Evolutionary conservation across 2,329 filamentous ascomycete species (phyloP), one percentile per base, ranked within the genome.

Genomic region (Fusarium foetens): DNA sequence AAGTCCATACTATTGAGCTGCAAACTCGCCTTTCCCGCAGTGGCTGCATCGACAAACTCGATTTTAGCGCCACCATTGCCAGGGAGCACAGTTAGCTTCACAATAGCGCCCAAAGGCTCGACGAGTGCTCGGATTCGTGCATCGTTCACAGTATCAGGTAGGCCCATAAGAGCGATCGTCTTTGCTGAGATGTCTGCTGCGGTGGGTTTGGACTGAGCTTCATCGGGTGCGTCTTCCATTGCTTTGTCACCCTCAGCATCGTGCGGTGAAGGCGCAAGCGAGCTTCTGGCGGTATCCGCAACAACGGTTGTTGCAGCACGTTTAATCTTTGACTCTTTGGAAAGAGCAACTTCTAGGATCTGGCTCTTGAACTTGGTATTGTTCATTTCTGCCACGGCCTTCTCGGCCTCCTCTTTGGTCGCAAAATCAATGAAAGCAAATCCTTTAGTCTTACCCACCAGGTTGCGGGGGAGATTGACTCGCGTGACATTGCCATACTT

Each of bases 71-170:
- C 95, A 64, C 92, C 91, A 70, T 97, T 93, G 66, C 94, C 89
- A 3, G 94, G 94, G 49, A 94, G 91, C 16, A 98, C 86, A 17
- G 92, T 86, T 8, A 98, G 86, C 80, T 95, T 95, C 71, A 91
- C 86, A 29, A 98, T 86, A 3, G 86, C 81, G 1, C 94, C 94
- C 48, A 91, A 87, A 3, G 90, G 87, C 74, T 94, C 92, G 13
- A 93, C 90, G 6, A 97, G 84, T 0, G 90, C 87, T 48, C 89
- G 89, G 60, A 99, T 89, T 35, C 95, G 93, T 3, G 93, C 90
- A 77, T 97, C 94, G 72, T 97, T 98, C 76, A 98, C 90, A 0
- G 95, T 98, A 78, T 98, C 96, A 1, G 96, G 94, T 2, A 99
- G 85, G 70, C 95, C 92, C 82, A 98, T 89, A 33, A 99, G 84